phyloP scores from a whole-genome alignment of 1,284 basidiomycete species.

The Naganishia sp. region DNA sequence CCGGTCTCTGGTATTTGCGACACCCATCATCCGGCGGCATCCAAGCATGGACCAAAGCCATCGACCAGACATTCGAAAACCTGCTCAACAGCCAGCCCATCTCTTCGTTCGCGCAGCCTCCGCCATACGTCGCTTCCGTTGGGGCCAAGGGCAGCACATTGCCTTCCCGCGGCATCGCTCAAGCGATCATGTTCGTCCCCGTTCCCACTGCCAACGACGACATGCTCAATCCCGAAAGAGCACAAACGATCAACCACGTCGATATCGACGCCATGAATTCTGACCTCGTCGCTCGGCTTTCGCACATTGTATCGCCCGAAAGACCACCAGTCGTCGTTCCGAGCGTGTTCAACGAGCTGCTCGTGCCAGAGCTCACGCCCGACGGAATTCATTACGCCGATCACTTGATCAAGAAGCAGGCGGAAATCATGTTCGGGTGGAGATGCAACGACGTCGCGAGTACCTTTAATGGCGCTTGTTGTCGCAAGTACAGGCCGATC shows the following conservation, averaged over 20 bases:
- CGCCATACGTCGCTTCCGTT: conserved; percentile 22
- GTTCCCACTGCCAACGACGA: conserved; percentile 75
- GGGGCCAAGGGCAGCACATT: conserved; percentile 3
- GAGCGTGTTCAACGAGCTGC: conserved; percentile 73
- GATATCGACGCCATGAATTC: conserved; percentile 88
- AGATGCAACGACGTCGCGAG: conserved; percentile 72
- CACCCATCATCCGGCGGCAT: conserved; percentile 72
- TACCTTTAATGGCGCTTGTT: conserved; percentile 81
- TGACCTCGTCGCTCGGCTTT: conserved; percentile 69
- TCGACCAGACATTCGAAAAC: conserved; percentile 64
- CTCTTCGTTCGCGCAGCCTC: conserved; percentile 17
- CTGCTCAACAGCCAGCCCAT: conserved; percentile 51
- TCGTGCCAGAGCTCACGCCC: conserved; percentile 69
- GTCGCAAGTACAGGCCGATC: conserved; percentile 70
- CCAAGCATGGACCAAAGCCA: conserved; percentile 70
- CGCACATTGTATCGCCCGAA: conserved; percentile 40
- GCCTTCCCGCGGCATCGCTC: conserved; percentile 58
- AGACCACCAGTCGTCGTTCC: conserved; percentile 63
- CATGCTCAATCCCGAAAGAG: conserved; percentile 65
- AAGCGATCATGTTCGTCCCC: conserved; percentile 72
- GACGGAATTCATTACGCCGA: conserved; percentile 82
- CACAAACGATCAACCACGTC: conserved; percentile 66
- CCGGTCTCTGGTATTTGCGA: conserved; percentile 83
- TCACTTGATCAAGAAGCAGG: conserved; percentile 66
- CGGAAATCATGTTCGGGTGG: conserved; percentile 75